Conservation (phyloP, 1,284 basidiomycete species). For the Salmacisia buchloeana region DNA sequence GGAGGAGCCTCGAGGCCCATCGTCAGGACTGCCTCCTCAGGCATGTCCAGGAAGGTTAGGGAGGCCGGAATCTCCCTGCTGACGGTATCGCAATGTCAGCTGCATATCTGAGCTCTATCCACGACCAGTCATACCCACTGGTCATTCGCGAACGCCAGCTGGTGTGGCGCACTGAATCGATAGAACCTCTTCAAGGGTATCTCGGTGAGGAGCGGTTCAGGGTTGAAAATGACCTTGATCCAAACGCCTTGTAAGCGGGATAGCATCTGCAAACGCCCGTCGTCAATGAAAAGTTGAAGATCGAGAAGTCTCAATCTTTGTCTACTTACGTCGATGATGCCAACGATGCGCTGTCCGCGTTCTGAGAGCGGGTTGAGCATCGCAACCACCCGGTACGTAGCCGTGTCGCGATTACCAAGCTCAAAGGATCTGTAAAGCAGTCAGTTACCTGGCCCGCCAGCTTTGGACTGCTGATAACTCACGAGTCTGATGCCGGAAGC, state of each 20-base stretch:
- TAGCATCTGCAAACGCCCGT: conserved; percentile 17
- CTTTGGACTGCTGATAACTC: neutral
- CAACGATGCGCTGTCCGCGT: conserved; percentile 75
- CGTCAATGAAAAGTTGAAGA: neutral
- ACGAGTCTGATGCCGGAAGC: neutral
- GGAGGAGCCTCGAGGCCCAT: conserved; percentile 81
- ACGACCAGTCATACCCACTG: conserved; percentile 41
- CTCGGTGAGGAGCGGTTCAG: conserved; percentile 54
- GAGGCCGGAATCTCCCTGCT: conserved; percentile 51
- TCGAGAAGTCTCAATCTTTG: neutral
- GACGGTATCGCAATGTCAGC: conserved; percentile 50
- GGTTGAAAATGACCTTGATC: conserved; percentile 39
- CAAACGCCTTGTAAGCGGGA: conserved; percentile 26
- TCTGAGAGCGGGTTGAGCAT: conserved; percentile 81
- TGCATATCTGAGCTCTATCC: conserved; percentile 8
- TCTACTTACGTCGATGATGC: conserved; percentile 52
- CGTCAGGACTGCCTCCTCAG: conserved; percentile 71
- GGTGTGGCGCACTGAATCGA: conserved; percentile 65
- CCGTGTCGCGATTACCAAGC: conserved; percentile 63
- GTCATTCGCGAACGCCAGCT: conserved; percentile 63
- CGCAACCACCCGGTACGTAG: conserved; percentile 68
- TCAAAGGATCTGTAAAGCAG: conserved; percentile 52
- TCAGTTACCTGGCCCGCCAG: neutral
- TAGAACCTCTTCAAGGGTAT: conserved; percentile 92
- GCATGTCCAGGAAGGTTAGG: conserved; percentile 50